A percentile compares a stretch with the other conserved stretches of the same genome.
Conservation (phyloP, 148 eudicot species). For the Cornus florida region DNA sequence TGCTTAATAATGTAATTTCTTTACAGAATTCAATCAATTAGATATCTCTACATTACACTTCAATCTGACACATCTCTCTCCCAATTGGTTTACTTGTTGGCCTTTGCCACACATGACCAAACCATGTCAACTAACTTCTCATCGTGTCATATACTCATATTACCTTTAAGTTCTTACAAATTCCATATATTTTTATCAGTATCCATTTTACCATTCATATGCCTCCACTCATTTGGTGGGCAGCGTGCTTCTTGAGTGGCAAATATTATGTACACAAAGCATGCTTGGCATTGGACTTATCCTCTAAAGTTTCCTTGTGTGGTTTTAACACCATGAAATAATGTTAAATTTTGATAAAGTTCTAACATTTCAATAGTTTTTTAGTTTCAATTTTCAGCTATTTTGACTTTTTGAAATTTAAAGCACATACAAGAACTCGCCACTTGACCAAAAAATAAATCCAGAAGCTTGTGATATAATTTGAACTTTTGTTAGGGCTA, state of each 20-base stretch:
- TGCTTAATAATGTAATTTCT: background rate
- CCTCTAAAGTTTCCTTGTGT: background rate
- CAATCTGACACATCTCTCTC: background rate
- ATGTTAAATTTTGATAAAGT: background rate
- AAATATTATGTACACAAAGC: background rate
- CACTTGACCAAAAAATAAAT: background rate
- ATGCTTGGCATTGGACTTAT: background rate
- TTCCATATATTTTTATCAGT: background rate
- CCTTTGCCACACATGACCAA: background rate
- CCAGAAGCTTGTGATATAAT: background rate
- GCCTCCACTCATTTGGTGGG: background rate
- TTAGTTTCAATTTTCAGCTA: background rate
- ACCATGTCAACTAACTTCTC: background rate
- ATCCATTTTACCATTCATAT: background rate
- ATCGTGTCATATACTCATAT: background rate
- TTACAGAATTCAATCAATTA: background rate
- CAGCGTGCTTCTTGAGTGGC: background rate
- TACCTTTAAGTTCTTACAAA: background rate
- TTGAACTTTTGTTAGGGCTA: background rate
- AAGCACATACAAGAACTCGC: background rate
- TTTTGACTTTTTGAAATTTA: too few species aligned
- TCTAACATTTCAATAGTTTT: too few species aligned
- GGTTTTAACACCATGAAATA: background rate
- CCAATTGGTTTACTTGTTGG: background rate
- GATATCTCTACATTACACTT: background rate